Evolutionary conservation across 108 stramenopile genomes (phyloP).

Genomic region (Nitzschia putrida): DNA sequence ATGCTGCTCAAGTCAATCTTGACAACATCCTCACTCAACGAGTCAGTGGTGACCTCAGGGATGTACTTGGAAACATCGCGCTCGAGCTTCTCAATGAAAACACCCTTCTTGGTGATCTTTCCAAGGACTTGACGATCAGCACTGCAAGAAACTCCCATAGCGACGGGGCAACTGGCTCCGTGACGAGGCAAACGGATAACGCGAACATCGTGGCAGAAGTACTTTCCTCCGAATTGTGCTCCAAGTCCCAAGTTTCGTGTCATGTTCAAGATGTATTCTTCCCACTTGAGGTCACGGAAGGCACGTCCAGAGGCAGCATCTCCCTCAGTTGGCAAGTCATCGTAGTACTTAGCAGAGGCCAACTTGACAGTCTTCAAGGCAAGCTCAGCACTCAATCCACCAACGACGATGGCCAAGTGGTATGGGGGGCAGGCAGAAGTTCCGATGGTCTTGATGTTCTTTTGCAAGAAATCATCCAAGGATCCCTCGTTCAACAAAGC

Average conservation of each 20-base stretch:
- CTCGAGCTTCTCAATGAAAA: conserved; percentile 93
- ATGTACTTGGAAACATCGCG: conserved; percentile 89
- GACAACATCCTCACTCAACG: conserved; percentile 62
- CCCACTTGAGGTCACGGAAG: conserved; percentile 91
- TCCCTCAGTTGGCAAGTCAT: conserved; percentile 89
- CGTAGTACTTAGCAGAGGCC: conserved; percentile 91
- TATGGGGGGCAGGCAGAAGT: conserved; percentile 96
- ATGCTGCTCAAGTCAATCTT: conserved; percentile 86
- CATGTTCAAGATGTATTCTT: conserved; percentile 86
- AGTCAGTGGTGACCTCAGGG: conserved; percentile 86
- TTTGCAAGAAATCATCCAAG: conserved; percentile 85
- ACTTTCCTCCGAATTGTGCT: conserved; percentile 96
- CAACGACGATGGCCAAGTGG: conserved; percentile 94
- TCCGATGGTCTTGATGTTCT: conserved; percentile 93
- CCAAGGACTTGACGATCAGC: conserved; percentile 95
- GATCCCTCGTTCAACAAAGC: conserved; percentile 87
- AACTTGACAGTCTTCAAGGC: conserved; percentile 94
- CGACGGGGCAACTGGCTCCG: conserved; percentile 96
- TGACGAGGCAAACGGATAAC: conserved; percentile 93
- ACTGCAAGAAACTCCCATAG: conserved; percentile 94
- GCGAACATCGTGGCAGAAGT: conserved; percentile 97
- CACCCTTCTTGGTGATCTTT: conserved; percentile 93
- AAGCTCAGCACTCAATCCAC: conserved; percentile 91
- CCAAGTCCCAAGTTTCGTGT: conserved; percentile 93
- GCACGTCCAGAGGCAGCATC: conserved; percentile 83